These are phyloP conservation scores for Penicillium ochrochloron DNA, from an alignment of 495 filamentous ascomycete species.

Conservation along the genomic window DNA sequence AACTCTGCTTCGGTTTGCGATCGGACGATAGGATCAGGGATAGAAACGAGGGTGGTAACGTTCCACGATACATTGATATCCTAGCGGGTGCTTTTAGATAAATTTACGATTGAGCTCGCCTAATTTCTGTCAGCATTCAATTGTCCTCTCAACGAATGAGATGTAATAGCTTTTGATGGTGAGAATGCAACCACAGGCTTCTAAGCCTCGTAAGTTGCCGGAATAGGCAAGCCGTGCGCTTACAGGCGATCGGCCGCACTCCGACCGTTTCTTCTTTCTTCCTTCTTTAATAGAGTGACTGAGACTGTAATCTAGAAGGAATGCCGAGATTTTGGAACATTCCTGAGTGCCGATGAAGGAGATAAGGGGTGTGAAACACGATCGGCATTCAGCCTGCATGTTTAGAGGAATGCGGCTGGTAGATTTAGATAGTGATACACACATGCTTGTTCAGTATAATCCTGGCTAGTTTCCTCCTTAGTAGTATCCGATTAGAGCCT, in stretches of 20 bases:
- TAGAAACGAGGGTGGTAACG: not conserved
- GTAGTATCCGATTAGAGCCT: not conserved
- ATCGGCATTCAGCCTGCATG: not conserved
- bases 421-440: not conserved
- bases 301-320: not conserved
- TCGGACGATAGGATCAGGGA: not conserved
- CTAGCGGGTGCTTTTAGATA: no score
- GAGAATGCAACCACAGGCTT: not conserved
- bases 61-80: no score
- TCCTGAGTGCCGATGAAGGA: not conserved
- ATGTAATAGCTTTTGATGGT: not conserved
- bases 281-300: not conserved
- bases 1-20: not conserved
- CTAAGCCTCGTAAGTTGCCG: not conserved
- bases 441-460: not conserved
- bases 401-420: not conserved
- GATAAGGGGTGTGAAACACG: slow-evolving; percentile 3
- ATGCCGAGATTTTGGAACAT: not conserved
- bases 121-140: not conserved
- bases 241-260: not conserved
- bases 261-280: not conserved
- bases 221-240: not conserved
- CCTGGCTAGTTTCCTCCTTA: not conserved
- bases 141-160: not conserved
- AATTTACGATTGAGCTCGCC: not conserved